phyloP scores from a whole-genome alignment of 2,329 filamentous ascomycete species.

The Exophiala oligosperma region DNA sequence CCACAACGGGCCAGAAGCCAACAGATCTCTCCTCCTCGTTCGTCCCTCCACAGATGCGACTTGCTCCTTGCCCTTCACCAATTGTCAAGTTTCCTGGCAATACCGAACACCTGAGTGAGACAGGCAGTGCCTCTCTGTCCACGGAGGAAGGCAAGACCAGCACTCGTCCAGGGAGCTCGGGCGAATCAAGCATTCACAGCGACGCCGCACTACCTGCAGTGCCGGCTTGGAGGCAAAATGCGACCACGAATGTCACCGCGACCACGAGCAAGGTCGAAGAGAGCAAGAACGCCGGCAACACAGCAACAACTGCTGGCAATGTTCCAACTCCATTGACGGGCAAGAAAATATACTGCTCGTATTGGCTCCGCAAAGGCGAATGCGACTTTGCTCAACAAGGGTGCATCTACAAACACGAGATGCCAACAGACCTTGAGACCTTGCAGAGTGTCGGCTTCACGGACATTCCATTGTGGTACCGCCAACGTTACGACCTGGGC shows the following conservation, averaged over 20 bases:
- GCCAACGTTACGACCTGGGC: slow-evolving; percentile 44
- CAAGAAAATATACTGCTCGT: slow-evolving; percentile 79
- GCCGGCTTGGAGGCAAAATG: neutral
- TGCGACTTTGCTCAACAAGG: slow-evolving; percentile 85
- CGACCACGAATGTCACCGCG: neutral
- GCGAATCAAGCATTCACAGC: neutral
- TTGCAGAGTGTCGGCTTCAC: slow-evolving; percentile 69
- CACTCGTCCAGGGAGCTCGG: neutral
- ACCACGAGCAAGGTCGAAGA: neutral
- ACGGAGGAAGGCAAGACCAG: neutral
- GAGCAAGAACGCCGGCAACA: neutral
- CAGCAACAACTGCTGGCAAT: neutral
- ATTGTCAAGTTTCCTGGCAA: neutral
- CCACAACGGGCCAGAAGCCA: neutral
- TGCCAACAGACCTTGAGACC: slow-evolving; percentile 69
- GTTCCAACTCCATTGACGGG: slow-evolving; percentile 34
- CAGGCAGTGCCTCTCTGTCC: neutral
- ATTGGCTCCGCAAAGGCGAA: slow-evolving; percentile 83
- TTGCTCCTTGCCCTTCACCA: neutral
- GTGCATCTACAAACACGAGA: slow-evolving; percentile 87
- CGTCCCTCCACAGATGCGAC: neutral
- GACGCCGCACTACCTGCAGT: neutral
- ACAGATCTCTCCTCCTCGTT: neutral
- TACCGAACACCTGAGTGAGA: neutral
- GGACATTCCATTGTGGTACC: slow-evolving; percentile 57